Percentiles rank a stretch among this genome's conserved stretches.
Conservation (phyloP, 768 basidiomycete genomes). For the Candolleomyces eurysporus region DNA sequence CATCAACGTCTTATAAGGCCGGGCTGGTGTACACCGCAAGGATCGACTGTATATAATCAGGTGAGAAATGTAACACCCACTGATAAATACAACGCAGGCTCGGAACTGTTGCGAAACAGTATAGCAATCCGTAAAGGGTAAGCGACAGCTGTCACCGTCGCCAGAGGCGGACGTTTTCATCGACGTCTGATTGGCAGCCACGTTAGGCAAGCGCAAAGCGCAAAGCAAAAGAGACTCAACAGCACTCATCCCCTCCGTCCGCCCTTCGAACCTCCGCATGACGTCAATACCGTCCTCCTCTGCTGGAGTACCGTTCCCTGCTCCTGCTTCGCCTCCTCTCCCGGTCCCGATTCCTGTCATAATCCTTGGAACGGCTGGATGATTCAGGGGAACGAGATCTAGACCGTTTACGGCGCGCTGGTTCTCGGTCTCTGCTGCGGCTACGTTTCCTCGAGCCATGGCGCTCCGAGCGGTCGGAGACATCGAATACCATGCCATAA, state of each 20-base stretch:
- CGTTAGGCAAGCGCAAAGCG: background rate
- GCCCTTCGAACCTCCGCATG: background rate
- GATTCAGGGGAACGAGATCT: conserved; percentile 37
- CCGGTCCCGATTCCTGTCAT: conserved; percentile 24
- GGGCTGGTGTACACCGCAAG: background rate
- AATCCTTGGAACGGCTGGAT: conserved; percentile 16
- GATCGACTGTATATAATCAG: background rate
- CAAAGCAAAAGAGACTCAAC: background rate
- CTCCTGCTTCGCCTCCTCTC: conserved; percentile 25
- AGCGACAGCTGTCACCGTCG: background rate
- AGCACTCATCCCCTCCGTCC: background rate
- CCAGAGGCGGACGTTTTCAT: background rate
- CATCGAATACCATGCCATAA: conserved; percentile 87
- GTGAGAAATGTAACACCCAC: background rate
- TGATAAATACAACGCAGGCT: background rate
- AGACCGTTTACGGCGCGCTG: conserved; percentile 10
- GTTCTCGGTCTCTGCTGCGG: conserved; percentile 45
- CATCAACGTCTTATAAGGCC: background rate
- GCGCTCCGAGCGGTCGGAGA: conserved; percentile 43
- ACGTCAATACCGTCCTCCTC: conserved; percentile 20
- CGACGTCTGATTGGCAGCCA: conserved; percentile 1
- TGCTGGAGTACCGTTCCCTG: conserved; percentile 23
- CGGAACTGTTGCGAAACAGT: background rate
- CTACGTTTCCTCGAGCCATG: conserved; percentile 43
- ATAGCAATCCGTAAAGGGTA: background rate